Evolutionary conservation across 768 basidiomycete genomes (phyloP), one percentile per base, ranked within the genome.

Genomic region (Boletus reticuloceps): DNA sequence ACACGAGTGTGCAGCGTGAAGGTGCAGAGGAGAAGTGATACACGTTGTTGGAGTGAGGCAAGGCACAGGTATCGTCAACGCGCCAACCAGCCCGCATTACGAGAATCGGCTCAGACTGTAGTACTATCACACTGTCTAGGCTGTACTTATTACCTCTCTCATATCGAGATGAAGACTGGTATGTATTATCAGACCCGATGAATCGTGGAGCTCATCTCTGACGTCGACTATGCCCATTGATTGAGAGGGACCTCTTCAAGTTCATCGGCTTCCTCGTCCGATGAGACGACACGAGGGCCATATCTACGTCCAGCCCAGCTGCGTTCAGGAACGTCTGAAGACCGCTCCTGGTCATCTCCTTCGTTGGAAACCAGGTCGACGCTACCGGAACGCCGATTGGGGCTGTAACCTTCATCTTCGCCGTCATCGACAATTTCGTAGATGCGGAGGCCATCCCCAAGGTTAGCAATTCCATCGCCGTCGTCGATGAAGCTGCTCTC

Each of bases 401-500:
- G 31, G 17, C 1, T 16, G 47, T 45, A 27, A 22, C 53, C 60
- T 38, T 54, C 64, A 2, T 51, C 53, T 8, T 54, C 66, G 4
- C 45, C 45, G 10, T 56, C 58, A 10, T 64, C 59, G 20, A 29
- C 22, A 16, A 70, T 50, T 41, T 72, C 66, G 36, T 65, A 61
- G 49, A 70, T 66, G 34, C 66, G 70, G 14, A 58, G 54, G 7
- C 42, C 40, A 5, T 55, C 55, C 41, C 47, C 34, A 40, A 36
- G 2, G 8, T 32, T 37, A n/a, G 12, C 45, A 19, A 47, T 48
- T 14, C 62, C 69, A 17, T 73, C 73, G 25, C 58, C 72, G 41
- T 84, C 82, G 40, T 83, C 82, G 47, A 85, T 83, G 60, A 84
- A 84, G 64, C 82, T 82, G 58, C 75, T 74, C 55, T 80, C 80